Conservation (phyloP, 768 basidiomycete species). For the Vishniacozyma victoriae region DNA sequence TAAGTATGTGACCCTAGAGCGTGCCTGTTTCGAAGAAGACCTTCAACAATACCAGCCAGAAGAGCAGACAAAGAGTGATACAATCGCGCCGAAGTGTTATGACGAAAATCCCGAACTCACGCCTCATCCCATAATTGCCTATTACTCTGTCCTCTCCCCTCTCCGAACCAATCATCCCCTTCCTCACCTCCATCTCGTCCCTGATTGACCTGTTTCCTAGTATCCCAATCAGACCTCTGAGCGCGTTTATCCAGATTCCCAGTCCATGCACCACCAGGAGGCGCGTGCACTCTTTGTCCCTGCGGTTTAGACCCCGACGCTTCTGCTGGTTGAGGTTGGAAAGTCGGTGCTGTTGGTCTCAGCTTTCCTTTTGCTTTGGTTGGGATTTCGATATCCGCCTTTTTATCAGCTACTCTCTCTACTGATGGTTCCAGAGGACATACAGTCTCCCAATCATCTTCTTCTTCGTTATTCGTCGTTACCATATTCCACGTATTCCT, state of each 20-base stretch:
- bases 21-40: too few relatives aligned
- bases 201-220: background rate
- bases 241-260: too few relatives aligned
- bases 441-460: slow-evolving; percentile 35
- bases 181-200: background rate
- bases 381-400: slow-evolving; percentile 6
- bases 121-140: slow-evolving; percentile 29
- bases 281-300: too few relatives aligned
- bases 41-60: too few relatives aligned
- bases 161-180: slow-evolving; percentile 21
- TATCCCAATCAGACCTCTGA: background rate
- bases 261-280: too few relatives aligned
- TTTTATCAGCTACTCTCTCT: background rate
- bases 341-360: slow-evolving; percentile 11
- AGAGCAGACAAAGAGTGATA: too few relatives aligned
- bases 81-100: too few relatives aligned
- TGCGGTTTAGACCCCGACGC: too few relatives aligned
- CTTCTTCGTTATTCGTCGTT: slow-evolving; percentile 2
- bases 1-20: too few relatives aligned
- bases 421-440: background rate
- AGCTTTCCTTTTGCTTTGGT: too few relatives aligned
- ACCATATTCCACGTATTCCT: too few relatives aligned
- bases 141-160: slow-evolving; percentile 14
- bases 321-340: slow-evolving; percentile 16
- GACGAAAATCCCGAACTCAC: too few relatives aligned